A percentile compares a stretch with the other conserved stretches of the same genome.
Conservation (phyloP, 2,329 filamentous ascomycete genomes). For the Stagonosporopsis chrysanthemi region DNA sequence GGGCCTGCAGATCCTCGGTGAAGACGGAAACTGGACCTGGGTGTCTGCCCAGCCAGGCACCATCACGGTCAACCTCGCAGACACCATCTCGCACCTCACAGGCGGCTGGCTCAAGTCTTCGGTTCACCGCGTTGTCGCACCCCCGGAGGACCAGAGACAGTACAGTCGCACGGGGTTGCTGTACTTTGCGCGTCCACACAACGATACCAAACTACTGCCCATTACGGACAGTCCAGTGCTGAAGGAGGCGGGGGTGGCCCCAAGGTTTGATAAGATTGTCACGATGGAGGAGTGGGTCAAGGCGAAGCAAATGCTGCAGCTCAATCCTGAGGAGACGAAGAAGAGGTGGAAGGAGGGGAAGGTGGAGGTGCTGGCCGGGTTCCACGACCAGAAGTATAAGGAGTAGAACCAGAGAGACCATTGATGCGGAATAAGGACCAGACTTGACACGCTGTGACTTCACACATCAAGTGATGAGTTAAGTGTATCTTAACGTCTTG, state of each 20-base stretch:
- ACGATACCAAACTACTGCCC: conserved; percentile 49
- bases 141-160: conserved; percentile 58
- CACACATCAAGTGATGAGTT: too few relatives aligned
- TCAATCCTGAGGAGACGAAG: conserved; percentile 32
- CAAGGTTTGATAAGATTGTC: conserved; percentile 51
- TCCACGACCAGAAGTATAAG: conserved; percentile 35
- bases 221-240: conserved; percentile 50
- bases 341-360: conserved; percentile 34
- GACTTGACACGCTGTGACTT: too few relatives aligned
- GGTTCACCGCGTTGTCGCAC: conserved; percentile 59
- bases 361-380: conserved; percentile 33
- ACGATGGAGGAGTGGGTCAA: conserved; percentile 49
- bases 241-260: conserved; percentile 42
- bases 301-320: conserved; percentile 36
- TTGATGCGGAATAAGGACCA: neutral
- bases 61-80: conserved; percentile 53
- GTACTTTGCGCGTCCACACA: conserved; percentile 59
- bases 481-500: too few relatives aligned
- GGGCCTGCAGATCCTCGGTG: conserved; percentile 60
- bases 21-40: conserved; percentile 53
- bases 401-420: conserved; percentile 18
- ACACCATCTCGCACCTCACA: conserved; percentile 51
- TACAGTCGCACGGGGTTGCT: conserved; percentile 59
- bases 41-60: conserved; percentile 51
- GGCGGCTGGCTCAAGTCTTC: conserved; percentile 57